These are phyloP conservation scores for Stropharia rugosoannulata DNA, from an alignment of 768 basidiomycete species.

Conservation along the genomic window DNA sequence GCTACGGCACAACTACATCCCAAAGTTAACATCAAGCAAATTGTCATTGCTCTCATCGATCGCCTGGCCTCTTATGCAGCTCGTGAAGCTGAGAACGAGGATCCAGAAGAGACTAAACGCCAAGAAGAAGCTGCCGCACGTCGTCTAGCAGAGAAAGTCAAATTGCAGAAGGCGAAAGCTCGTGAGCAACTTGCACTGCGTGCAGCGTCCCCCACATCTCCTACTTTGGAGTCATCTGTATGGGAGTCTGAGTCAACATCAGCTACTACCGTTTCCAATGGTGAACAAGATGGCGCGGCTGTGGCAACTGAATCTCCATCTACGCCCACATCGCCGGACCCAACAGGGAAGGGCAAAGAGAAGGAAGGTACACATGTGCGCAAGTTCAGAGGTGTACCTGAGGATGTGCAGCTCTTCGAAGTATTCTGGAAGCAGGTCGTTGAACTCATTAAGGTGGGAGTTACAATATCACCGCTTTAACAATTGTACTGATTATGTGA, in stretches of 20 bases:
- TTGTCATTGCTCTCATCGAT: conserved; percentile 97
- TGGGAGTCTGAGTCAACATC: conserved; percentile 43
- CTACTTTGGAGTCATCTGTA: conserved; percentile 35
- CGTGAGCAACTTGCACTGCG: conserved; percentile 48
- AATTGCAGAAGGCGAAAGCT: conserved; percentile 62
- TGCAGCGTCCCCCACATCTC: conserved; percentile 33
- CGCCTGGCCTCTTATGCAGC: conserved; percentile 95
- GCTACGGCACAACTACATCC: conserved; percentile 96
- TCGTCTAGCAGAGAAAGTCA: conserved; percentile 85
- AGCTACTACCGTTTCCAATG: conserved; percentile 29
- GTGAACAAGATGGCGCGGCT: conserved; percentile 28
- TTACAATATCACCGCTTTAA: not conserved
- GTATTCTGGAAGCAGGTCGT: conserved; percentile 99
- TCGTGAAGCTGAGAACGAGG: conserved; percentile 94
- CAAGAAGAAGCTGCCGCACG: conserved; percentile 93
- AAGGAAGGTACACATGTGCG: conserved; percentile 55
- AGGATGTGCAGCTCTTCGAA: conserved; percentile 93
- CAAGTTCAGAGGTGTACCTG: conserved; percentile 95
- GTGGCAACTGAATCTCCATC: conserved; percentile 22
- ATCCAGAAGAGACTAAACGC: conserved; percentile 89
- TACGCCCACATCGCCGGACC: conserved; percentile 23
- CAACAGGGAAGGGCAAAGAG: conserved; percentile 54
- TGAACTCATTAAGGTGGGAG: conserved; percentile 88
- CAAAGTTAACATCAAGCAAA: conserved; percentile 97
- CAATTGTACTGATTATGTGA: not conserved